These are phyloP conservation scores for Colletotrichum tanaceti DNA, from an alignment of 2,329 filamentous ascomycete genomes.

Conservation along the genomic window DNA sequence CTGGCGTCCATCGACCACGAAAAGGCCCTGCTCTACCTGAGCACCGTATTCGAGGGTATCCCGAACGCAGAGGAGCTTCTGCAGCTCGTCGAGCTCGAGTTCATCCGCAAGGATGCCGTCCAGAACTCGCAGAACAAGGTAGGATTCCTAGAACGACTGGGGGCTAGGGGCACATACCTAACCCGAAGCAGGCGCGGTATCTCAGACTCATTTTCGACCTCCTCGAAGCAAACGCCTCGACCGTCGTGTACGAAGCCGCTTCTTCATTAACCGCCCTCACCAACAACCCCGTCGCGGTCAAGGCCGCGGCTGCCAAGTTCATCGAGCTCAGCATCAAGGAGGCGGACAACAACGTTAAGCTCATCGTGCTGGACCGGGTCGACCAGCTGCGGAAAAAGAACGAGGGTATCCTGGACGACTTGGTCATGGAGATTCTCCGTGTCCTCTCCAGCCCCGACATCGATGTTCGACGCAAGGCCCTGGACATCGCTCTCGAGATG, in stretches of 20 bases:
- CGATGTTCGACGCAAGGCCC: conserved; percentile 91
- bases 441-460: conserved; percentile 96
- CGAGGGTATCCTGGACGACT: conserved; percentile 89
- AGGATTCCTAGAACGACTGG: conserved; percentile 43
- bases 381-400: conserved; percentile 88
- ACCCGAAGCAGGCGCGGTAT: conserved; percentile 77
- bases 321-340: conserved; percentile 98
- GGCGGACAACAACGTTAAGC: conserved; percentile 98
- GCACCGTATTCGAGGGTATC: conserved; percentile 90
- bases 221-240: conserved; percentile 90
- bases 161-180: conserved; percentile 5
- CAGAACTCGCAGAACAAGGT: conserved; percentile 96
- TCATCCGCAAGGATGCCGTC: conserved; percentile 97
- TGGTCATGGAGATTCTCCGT: conserved; percentile 96
- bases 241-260: conserved; percentile 96
- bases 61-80: conserved; percentile 94
- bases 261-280: conserved; percentile 94
- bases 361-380: conserved; percentile 96
- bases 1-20: conserved; percentile 93
- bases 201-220: conserved; percentile 95
- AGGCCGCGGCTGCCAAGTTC: conserved; percentile 94
- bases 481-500: conserved; percentile 94
- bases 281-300: conserved; percentile 96
- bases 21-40: conserved; percentile 88
- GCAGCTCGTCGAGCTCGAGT: conserved; percentile 93